Evolutionary conservation across 306 rosid species (phyloP), one percentile per base, ranked within the genome.

Genomic region (Cucumis cinereus): DNA sequence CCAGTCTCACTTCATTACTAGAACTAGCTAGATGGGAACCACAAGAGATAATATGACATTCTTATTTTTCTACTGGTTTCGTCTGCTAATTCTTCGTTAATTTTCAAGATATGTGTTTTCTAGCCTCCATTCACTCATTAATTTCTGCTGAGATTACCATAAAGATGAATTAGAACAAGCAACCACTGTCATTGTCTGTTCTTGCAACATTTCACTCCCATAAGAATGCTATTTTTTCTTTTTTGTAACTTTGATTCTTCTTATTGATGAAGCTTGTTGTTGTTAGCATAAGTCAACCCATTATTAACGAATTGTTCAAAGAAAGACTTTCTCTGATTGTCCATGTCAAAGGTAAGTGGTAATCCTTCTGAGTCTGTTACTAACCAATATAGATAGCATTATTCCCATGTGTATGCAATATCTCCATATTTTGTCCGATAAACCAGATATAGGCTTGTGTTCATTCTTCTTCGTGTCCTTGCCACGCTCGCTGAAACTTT

Each of bases 31-130:
- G 30, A 26, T 26, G 30, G 30, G 1, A 26, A 2, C 30, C 59
- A 88, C 92, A 40, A 87, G 0, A 88, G 98, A 97, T 89, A 86
- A 75, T 78, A 35, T 62, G 67, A 12, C 13, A 50, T 45, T 72
- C 36, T 19, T 71, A 16, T 19, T 26, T 71, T 41, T 36, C 55
- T 41, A 26, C 56, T 45, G 57, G 40, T 69, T 69, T 69, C 8
- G 7, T 14, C 40, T 69, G 55, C 30, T 22, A 69, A 13, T 16
- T 24, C 43, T 28, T 3, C 8, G 38, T 43, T 64, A 36, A 10
- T n/a, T 16, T 64, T 16, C 47, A 64, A 64, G 50, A 64, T 11
- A 10, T 16, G 20, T 38, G 50, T 4, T 64, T 20, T n/a, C 41
- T 64, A 36, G 26, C 26, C 28, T 38, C 49, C 52, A 36, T 66